Evolutionary conservation across 345 rosid genomes (phyloP), one percentile per base, ranked within the genome.

Genomic region (Hevea brasiliensis): DNA sequence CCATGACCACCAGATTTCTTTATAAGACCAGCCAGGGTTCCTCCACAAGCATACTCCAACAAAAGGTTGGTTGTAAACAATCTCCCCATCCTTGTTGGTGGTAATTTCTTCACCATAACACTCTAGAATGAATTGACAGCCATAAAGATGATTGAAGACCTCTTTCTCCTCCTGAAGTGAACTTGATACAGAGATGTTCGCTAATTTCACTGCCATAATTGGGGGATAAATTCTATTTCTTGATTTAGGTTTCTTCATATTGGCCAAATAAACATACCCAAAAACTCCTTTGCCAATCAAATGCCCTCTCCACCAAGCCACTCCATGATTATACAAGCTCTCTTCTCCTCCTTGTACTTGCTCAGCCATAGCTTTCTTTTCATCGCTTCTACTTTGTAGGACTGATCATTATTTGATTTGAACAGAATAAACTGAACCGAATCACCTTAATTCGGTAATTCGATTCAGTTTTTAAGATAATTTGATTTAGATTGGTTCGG

Each of bases 31-130:
- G 84, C 88, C 29, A 91, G 78, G 76, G 90, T 88, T 15, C 97
- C 96, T 26, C 86, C 84, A 3, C 83, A 74, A 18, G 97, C 97
- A 72, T 83, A 88, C 71, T 93, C 96, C 18, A 93, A 53, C 4
- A 91, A 70, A n/a, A 93, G 65, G 68, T n/a, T n/a, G n/a, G n/a
- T 89, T 91, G 68, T 87, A 88, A 26, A 81, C 62, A 71, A 71
- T 85, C 62, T 80, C 76, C 0, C 92, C 85, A 57, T 81, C 76
- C 0, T 27, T 14, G 44, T 83, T 87, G 15, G 77, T 26, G 11
- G 84, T 85, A 20, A 53, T 72, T 48, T 73, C 81, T 11, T 81
- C 80, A 7, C 97, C 95, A 37, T 65, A 81, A 80, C 90, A 93
- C 15, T 79, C 58, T 50, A 89, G 80, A 24, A 91, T 78, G 54